These are phyloP conservation scores for Candida gorgasii DNA, from an alignment of 805 yeast species.

Conservation along the genomic window DNA sequence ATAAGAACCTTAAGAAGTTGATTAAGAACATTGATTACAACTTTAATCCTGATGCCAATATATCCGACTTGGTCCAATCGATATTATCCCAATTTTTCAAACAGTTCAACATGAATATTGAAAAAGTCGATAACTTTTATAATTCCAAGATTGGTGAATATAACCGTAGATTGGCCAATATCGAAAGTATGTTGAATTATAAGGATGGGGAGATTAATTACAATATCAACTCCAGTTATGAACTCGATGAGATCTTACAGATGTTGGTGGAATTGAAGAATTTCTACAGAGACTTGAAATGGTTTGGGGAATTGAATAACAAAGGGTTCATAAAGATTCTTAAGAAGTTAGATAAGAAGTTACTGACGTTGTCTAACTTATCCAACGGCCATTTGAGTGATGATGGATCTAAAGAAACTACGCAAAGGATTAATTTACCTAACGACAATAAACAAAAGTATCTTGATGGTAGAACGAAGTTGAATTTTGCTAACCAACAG, in stretches of 20 bases:
- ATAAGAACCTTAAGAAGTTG: slow-evolving; percentile 77
- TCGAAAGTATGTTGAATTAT: slow-evolving; percentile 36
- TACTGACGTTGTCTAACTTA: slow-evolving; percentile 24
- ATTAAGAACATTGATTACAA: slow-evolving; percentile 62
- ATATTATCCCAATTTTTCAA: slow-evolving; percentile 69
- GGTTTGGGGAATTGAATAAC: slow-evolving; percentile 92
- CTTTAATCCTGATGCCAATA: slow-evolving; percentile 33
- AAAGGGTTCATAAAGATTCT: slow-evolving; percentile 87
- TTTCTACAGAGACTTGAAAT: slow-evolving; percentile 77
- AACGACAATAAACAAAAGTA: slow-evolving; percentile 39
- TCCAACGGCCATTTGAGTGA: slow-evolving; percentile 16
- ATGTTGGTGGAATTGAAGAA: slow-evolving; percentile 76
- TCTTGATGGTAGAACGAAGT: slow-evolving; percentile 64
- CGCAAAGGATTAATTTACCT: slow-evolving; percentile 21
- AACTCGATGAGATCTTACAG: slow-evolving; percentile 40
- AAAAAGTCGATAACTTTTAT: slow-evolving; percentile 77
- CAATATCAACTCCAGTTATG: slow-evolving; percentile 39
- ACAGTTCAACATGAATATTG: slow-evolving; percentile 77
- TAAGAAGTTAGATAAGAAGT: slow-evolving; percentile 86
- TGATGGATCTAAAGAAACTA: neutral
- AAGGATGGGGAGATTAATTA: slow-evolving; percentile 23
- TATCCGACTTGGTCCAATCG: slow-evolving; percentile 38
- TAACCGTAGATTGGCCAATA: slow-evolving; percentile 60
- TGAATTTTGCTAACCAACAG: slow-evolving; percentile 74
- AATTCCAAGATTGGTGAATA: slow-evolving; percentile 73